Evolutionary conservation across 169 alveolate genomes (phyloP).

Genomic region (Amoebophrya sp.): DNA sequence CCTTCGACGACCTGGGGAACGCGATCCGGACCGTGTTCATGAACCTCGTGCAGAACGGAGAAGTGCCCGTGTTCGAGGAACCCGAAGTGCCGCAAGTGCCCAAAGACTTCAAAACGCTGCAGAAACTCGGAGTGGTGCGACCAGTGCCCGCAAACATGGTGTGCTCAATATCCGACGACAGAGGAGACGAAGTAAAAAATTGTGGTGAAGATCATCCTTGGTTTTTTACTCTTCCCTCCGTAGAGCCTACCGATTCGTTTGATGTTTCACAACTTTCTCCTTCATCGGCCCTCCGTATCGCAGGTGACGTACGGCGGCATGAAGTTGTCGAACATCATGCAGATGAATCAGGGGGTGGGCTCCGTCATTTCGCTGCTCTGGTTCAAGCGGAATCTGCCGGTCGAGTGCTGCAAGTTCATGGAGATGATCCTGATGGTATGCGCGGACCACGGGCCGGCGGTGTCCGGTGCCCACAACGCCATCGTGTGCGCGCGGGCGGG

Average conservation of each 20-base stretch:
- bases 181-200: constrained; percentile 27
- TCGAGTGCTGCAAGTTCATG: constrained; percentile 29
- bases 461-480: constrained; percentile 45
- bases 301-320: background rate
- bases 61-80: background rate
- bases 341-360: constrained; percentile 35
- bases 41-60: background rate
- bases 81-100: constrained; percentile 22
- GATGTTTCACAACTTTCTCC: no score
- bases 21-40: background rate
- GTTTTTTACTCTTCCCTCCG: no score
- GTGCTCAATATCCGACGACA: constrained; percentile 28
- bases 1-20: constrained; percentile 36
- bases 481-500: constrained; percentile 34
- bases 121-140: constrained; percentile 33
- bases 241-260: no score
- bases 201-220: no score
- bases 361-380: constrained; percentile 40
- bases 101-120: constrained; percentile 30
- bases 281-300: no score
- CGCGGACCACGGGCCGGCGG: constrained; percentile 46
- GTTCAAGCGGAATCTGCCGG: constrained; percentile 39
- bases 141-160: constrained; percentile 28
- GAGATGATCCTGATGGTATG: constrained; percentile 40
- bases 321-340: background rate